Evolutionary conservation across 306 rosid species (phyloP).

Genomic region (Begonia masoniana): DNA sequence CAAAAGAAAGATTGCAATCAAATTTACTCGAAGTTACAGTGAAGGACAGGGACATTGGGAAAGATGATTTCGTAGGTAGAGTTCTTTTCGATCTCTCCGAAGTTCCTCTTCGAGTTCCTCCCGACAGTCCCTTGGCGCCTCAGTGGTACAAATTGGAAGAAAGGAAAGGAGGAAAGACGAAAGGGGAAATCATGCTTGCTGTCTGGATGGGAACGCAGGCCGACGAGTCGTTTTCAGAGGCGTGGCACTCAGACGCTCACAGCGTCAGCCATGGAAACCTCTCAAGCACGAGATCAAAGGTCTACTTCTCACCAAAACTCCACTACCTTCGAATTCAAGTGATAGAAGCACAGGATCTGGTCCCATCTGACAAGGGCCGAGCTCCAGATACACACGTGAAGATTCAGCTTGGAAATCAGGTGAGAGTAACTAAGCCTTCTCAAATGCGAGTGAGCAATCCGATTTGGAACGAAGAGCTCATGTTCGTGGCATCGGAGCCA

Average conservation of each 20-base stretch:
- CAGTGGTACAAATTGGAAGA: constrained; percentile 83
- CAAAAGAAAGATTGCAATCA: constrained; percentile 64
- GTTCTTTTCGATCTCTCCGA: constrained; percentile 46
- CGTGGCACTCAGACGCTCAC: constrained; percentile 99
- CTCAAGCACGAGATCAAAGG: constrained; percentile 64
- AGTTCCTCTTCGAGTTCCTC: constrained; percentile 62
- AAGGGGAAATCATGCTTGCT: constrained; percentile 86
- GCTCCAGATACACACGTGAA: constrained; percentile 31
- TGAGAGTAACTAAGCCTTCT: constrained; percentile 30
- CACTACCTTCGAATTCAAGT: constrained; percentile 68
- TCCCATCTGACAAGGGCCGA: constrained; percentile 48
- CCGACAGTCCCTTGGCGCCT: constrained; percentile 96
- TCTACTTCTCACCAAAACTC: constrained; percentile 82
- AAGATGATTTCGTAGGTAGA: constrained; percentile 88
- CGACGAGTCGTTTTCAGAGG: constrained; percentile 80
- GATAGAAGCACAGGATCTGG: constrained; percentile 80
- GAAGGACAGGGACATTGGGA: constrained; percentile 70
- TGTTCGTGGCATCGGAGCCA: constrained; percentile 89
- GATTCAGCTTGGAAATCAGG: constrained; percentile 49
- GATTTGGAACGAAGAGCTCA: constrained; percentile 70
- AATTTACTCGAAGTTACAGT: constrained; percentile 62
- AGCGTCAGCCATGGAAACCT: constrained; percentile 52
- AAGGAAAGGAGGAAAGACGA: constrained; percentile 38
- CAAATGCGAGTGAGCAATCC: constrained; percentile 34
- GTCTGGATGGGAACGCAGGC: constrained; percentile 99